A percentile compares a stretch with the other conserved stretches of the same genome.
phyloP scores from a whole-genome alignment of 306 rosid genomes.

The Adenanthera pavonina region DNA sequence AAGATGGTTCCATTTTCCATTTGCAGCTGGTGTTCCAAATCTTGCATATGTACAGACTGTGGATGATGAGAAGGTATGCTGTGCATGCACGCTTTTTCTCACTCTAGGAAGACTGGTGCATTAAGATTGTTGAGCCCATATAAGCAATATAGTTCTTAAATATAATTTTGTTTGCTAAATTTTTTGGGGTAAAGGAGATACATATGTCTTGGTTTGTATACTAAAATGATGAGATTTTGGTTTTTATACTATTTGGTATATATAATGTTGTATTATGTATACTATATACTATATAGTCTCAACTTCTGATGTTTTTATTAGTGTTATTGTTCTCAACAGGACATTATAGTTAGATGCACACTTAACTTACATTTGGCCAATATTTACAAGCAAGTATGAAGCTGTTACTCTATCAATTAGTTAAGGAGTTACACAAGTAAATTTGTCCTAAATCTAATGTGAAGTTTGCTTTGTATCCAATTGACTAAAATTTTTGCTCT shows the following conservation, averaged over 20 bases:
- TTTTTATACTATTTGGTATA: neutral
- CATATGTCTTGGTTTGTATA: conserved; percentile 2
- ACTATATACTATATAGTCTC: neutral
- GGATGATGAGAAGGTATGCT: conserved; percentile 81
- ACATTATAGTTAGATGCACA: neutral
- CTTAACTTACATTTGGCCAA: neutral
- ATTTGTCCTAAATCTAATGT: neutral
- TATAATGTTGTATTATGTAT: neutral
- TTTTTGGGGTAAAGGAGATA: conserved; percentile 10
- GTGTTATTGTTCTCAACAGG: neutral
- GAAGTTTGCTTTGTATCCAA: neutral
- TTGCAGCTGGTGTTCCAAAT: conserved; percentile 76
- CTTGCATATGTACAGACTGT: conserved; percentile 84
- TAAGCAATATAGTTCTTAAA: neutral
- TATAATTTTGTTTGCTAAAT: neutral
- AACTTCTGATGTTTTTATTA: neutral
- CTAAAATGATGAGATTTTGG: conserved; percentile 13
- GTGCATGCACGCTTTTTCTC: neutral
- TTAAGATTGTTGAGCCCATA: conserved; percentile 16
- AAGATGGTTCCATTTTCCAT: conserved; percentile 26
- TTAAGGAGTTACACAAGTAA: neutral
- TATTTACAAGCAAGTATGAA: neutral
- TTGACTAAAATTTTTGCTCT: neutral
- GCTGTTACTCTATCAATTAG: neutral
- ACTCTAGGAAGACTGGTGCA: neutral